phyloP scores from a whole-genome alignment of 495 filamentous ascomycete genomes.

The Filosporella fistucella region DNA sequence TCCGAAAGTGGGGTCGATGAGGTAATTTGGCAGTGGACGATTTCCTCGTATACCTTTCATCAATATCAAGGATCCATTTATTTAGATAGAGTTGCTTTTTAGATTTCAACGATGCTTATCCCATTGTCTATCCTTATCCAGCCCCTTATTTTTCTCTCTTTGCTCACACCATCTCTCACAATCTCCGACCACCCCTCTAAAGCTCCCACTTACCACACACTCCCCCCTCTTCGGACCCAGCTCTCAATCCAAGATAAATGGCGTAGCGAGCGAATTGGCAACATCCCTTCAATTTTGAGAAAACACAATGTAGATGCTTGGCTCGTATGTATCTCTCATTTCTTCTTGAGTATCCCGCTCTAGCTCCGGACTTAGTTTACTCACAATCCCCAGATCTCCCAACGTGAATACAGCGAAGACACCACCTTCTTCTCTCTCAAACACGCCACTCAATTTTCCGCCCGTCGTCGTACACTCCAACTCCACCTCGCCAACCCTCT shows the following conservation, averaged over 20 bases:
- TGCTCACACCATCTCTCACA: no score
- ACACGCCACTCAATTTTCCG: conserved; percentile 35
- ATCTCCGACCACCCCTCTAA: no score
- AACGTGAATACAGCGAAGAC: conserved; percentile 44
- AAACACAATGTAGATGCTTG: conserved; percentile 43
- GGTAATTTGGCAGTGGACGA: no score
- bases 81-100: no score
- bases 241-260: conserved; percentile 35
- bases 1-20: no score
- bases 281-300: conserved; percentile 33
- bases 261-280: conserved; percentile 31
- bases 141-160: no score
- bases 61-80: no score
- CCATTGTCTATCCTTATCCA: no score
- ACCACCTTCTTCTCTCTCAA: conserved; percentile 46
- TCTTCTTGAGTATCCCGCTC: neutral
- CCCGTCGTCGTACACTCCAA: conserved; percentile 36
- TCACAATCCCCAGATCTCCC: conserved; percentile 33
- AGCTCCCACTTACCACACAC: conserved; percentile 24
- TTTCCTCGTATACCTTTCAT: no score
- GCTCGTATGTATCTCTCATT: conserved; percentile 30
- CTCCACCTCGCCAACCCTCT: conserved; percentile 35
- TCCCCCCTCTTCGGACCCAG: conserved; percentile 38
- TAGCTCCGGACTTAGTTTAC: neutral
- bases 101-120: no score